Conservation (phyloP, 1,284 basidiomycete genomes). For the Ustilago hordei region DNA sequence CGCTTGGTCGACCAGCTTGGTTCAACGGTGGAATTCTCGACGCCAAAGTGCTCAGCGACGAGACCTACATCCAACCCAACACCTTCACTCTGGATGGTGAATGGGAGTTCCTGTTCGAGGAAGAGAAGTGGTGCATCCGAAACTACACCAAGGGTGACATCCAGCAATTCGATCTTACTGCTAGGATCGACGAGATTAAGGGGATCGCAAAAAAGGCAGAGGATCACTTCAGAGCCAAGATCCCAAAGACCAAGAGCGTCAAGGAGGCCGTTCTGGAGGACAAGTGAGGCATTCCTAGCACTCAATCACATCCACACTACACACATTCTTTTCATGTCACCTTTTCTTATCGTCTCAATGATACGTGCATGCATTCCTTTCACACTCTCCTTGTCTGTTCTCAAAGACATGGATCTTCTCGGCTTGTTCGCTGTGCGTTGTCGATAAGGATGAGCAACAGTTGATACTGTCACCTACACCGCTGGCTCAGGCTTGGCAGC, state of each 20-base stretch:
- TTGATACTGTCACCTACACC: constrained; percentile 1
- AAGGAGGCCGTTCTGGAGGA: constrained; percentile 32
- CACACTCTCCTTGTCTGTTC: not conserved
- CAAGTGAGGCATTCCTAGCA: not conserved
- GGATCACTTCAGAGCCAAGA: constrained; percentile 24
- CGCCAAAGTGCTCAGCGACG: constrained; percentile 30
- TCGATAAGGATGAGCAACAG: not conserved
- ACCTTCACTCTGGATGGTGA: constrained; percentile 33
- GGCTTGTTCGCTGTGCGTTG: not conserved
- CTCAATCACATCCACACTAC: not conserved
- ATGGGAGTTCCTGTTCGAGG: constrained; percentile 46
- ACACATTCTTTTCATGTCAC: not conserved
- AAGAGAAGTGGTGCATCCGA: constrained; percentile 46
- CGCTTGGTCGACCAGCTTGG: constrained; percentile 40
- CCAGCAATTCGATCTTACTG: constrained; percentile 25
- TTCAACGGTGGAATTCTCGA: constrained; percentile 51
- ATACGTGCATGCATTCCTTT: constrained; percentile 1
- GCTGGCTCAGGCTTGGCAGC: constrained; percentile 25
- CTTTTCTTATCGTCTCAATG: not conserved
- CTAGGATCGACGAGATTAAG: constrained; percentile 34
- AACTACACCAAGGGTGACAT: constrained; percentile 46
- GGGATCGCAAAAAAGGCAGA: constrained; percentile 31
- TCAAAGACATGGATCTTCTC: not conserved
- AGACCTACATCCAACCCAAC: constrained; percentile 42
- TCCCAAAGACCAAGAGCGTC: constrained; percentile 33